A percentile compares a stretch with the other conserved stretches of the same genome.
Evolutionary conservation across 768 basidiomycete species (phyloP).

Genomic region (Clitopilus hobsonii): DNA sequence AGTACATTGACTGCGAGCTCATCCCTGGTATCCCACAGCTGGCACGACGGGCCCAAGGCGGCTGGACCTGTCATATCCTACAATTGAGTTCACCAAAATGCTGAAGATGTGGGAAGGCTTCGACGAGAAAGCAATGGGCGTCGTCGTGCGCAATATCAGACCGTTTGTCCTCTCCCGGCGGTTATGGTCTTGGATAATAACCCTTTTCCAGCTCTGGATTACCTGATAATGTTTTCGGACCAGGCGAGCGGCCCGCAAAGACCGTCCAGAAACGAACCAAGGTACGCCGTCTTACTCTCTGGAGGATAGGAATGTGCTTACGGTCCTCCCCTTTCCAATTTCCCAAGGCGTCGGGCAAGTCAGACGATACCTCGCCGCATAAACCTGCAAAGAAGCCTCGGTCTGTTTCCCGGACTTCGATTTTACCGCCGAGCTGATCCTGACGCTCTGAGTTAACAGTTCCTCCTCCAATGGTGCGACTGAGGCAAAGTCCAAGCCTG

Average conservation of each 20-base stretch:
- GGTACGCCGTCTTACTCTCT: slow-evolving; percentile 27
- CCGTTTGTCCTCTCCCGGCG: slow-evolving; percentile 45
- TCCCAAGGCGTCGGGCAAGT: slow-evolving; percentile 57
- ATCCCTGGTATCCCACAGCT: slow-evolving; percentile 38
- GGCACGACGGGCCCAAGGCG: slow-evolving; percentile 73
- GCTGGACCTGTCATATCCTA: slow-evolving; percentile 96
- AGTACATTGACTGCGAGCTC: background rate
- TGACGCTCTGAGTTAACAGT: slow-evolving; percentile 28
- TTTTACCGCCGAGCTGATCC: slow-evolving; percentile 20
- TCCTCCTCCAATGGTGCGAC: slow-evolving; percentile 43
- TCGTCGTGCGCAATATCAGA: slow-evolving; percentile 90
- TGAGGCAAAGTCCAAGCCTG: slow-evolving; percentile 32
- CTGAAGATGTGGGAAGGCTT: slow-evolving; percentile 96
- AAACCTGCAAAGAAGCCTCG: slow-evolving; percentile 80
- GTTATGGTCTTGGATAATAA: background rate
- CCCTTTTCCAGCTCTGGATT: slow-evolving; percentile 51
- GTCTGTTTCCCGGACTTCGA: slow-evolving; percentile 38
- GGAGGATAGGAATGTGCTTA: slow-evolving; percentile 7
- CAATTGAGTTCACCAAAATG: slow-evolving; percentile 89
- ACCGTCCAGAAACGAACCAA: slow-evolving; percentile 72
- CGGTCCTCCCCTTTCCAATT: slow-evolving; percentile 23
- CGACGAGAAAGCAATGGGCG: slow-evolving; percentile 89
- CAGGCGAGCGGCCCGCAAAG: slow-evolving; percentile 73
- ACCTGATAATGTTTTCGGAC: slow-evolving; percentile 80
- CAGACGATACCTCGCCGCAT: slow-evolving; percentile 58